Evolutionary conservation across 75 land plant species (phyloP), one percentile per base, ranked within the genome.

Genomic region (Pinus tabuliformis): DNA sequence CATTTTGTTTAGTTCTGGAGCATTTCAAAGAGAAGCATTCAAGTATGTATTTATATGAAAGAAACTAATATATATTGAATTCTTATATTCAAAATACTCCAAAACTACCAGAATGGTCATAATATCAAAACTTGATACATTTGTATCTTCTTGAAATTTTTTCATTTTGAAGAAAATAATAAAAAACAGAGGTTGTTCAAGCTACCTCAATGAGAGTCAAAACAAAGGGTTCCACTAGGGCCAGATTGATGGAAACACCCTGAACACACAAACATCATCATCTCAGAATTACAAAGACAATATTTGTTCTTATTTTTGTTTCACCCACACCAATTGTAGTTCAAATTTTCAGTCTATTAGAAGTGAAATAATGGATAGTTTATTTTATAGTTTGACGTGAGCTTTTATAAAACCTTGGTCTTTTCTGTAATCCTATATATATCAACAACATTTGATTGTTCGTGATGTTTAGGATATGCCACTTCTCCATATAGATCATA

Each of bases 211-310:
- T 90, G 12, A 95, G 73, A 24, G 98, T 95, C 59, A 95, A 91
- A 26, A 95, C 98, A 81, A 95, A 95, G 58, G 98, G 98, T 73
- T 95, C 26, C 98, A 95, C 91, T 68, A 92, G 87, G 77, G 98
- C 98, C 70, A 93, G 95, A 86, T 95, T 95, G 12, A 95, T 88
- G 70, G 92, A 95, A 73, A 95, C n/a, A 42, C 98, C 98, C 98
- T 94, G 86, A 74, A 80, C 14, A 76, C 20, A 7, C 1, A 11
- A 56, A 26, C 14, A 56, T 39, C 17, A 57, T 73, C 24, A 20
- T 45, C 22, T 18, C 33, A 4, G 56, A 45, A 56, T 18, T 12
- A 64, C 68, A 68, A 7, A 0, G 7, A 45, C 7, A 5, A 45
- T 7, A 6, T 45, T 45, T 45, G 6, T 45, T 6, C 49, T 45